These are phyloP conservation scores for Sporothrix brunneoviolacea DNA, from an alignment of 2,329 filamentous ascomycete genomes.

Conservation along the genomic window DNA sequence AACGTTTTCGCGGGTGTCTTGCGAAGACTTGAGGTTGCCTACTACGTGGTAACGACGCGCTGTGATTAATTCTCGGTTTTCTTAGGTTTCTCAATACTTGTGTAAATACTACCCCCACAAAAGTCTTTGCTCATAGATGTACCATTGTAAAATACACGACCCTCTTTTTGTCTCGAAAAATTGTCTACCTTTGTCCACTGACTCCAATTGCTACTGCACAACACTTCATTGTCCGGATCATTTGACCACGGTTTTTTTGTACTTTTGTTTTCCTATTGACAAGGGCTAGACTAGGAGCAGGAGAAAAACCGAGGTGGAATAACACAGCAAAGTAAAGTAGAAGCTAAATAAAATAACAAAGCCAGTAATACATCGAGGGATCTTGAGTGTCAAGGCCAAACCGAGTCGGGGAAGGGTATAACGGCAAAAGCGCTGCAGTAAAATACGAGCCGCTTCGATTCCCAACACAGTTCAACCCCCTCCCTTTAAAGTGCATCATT, in stretches of 20 bases:
- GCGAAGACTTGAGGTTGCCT: neutral
- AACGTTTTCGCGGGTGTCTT: neutral
- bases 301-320: neutral
- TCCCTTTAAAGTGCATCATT: slow-evolving; percentile 1
- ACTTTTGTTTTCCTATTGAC: neutral
- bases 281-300: neutral
- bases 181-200: neutral
- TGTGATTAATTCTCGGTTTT: neutral
- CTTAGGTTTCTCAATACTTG: neutral
- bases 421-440: neutral
- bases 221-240: no score
- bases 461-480: slow-evolving; percentile 6
- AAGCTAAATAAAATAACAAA: slow-evolving; percentile 5
- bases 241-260: neutral
- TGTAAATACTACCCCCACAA: slow-evolving; percentile 5
- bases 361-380: neutral
- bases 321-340: neutral
- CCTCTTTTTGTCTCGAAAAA: no score
- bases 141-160: slow-evolving; percentile 9
- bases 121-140: slow-evolving; percentile 5
- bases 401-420: neutral
- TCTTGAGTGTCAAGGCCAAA: slow-evolving; percentile 4
- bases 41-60: neutral
- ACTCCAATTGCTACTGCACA: no score
- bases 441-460: neutral